Conservation (phyloP, 805 yeast species). For the Zygotorulaspora chibaensis region DNA sequence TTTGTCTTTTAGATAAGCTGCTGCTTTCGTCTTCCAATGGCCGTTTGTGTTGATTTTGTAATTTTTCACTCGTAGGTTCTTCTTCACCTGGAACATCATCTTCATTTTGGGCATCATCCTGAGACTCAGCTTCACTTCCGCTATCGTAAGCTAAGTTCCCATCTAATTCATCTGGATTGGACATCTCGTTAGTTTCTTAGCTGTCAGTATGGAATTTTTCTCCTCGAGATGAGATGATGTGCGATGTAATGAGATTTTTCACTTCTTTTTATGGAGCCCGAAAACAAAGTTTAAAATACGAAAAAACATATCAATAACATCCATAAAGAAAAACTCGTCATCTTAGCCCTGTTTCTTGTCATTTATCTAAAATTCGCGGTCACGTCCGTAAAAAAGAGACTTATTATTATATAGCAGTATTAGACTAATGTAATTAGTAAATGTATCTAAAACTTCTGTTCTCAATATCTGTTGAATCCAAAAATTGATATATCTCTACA, state of each 20-base stretch:
- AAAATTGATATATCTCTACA: slow-evolving; percentile 41
- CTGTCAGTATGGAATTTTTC: background rate
- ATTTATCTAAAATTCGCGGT: background rate
- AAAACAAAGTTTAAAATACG: background rate
- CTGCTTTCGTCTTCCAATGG: slow-evolving; percentile 30
- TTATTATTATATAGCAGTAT: background rate
- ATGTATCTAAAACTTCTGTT: slow-evolving; percentile 55
- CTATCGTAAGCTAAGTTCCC: slow-evolving; percentile 66
- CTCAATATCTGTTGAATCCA: slow-evolving; percentile 57
- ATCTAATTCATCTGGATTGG: slow-evolving; percentile 65
- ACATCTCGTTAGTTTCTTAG: slow-evolving; percentile 14
- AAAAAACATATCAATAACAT: background rate
- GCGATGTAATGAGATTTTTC: slow-evolving; percentile 11
- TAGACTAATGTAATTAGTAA: slow-evolving; percentile 18
- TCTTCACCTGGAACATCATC: slow-evolving; percentile 18
- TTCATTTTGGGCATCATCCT: slow-evolving; percentile 26
- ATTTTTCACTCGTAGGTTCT: slow-evolving; percentile 15
- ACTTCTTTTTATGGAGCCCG: background rate
- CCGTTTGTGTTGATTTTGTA: slow-evolving; percentile 22
- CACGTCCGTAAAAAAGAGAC: background rate
- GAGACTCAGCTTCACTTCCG: slow-evolving; percentile 37
- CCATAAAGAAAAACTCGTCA: background rate
- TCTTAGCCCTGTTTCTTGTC: too few relatives aligned
- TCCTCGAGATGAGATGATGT: slow-evolving; percentile 2
- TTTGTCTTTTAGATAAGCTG: slow-evolving; percentile 31